Evolutionary conservation across 176 grass and related monocot species (phyloP), one percentile per base, ranked within the genome.

Genomic region (Canna indica): DNA sequence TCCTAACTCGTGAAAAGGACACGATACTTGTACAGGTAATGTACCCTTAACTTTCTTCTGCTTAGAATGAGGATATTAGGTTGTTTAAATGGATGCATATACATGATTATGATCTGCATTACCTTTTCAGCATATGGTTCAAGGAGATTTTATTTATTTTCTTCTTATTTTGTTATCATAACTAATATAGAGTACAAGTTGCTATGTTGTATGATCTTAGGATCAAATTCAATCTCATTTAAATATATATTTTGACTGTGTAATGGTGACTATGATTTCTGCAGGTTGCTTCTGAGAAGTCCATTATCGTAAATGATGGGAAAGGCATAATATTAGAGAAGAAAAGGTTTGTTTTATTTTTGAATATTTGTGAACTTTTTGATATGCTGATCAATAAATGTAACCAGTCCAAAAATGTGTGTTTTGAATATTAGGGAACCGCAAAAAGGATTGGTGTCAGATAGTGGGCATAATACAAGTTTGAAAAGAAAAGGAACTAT

Each of bases 321-420:
- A 64, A 35, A 64, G 60, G 28, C 28, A 33, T 3, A 64, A 33
- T 33, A 34, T 15, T 64, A 33, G 60, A 64, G 17, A 17, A 32
- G 12, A 64, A 64, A 64, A 64, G 60, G 60, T 64, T 64, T n/a
- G 60, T 30, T 9, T 62, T 15, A 62, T 31, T 62, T n/a, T 62
- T 33, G 30, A 31, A 6, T 33, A 64, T 64, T 15, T 64, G 17
- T 6, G 15, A 33, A 5, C 29, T 17, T 33, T 16, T 17, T 32
- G 14, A 33, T 64, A 33, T 17, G 60, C 27, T 30, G 29, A 64
- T 2, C 31, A 34, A 64, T 34, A 64, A 18, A 30, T 31, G 18
- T 64, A 30, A 33, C 60, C 1, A 30, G 33, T 25, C 14, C 16
- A 5, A 17, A 17, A 64, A 33, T n/a, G 28, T 17, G 17, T 16